Percentiles rank a stretch among this genome's conserved stretches.
Conservation (phyloP, 2,329 filamentous ascomycete genomes). For the Pseudogymnoascus sp. region DNA sequence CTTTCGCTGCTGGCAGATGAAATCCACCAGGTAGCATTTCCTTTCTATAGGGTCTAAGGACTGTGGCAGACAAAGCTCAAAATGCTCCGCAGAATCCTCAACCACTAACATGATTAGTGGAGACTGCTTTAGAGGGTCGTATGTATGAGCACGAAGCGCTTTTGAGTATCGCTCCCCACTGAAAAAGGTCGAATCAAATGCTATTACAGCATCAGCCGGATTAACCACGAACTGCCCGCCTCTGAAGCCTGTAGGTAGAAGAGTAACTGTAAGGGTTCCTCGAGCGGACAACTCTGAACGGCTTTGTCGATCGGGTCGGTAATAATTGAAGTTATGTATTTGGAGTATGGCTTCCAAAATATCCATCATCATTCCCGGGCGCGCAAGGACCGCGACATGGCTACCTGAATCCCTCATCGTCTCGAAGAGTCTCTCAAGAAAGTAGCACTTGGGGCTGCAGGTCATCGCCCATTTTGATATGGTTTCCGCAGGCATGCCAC, state of each 20-base stretch:
- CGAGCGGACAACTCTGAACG: slow-evolving; percentile 24
- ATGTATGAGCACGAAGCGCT: slow-evolving; percentile 7
- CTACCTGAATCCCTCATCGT: slow-evolving; percentile 36
- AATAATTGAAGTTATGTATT: slow-evolving; percentile 31
- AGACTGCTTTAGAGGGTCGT: slow-evolving; percentile 12
- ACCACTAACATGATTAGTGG: slow-evolving; percentile 23
- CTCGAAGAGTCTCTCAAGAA: slow-evolving; percentile 48
- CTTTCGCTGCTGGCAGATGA: slow-evolving; percentile 19
- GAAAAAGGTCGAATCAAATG: slow-evolving; percentile 13
- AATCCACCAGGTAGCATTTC: slow-evolving; percentile 21
- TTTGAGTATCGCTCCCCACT: slow-evolving; percentile 5
- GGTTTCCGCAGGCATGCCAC: slow-evolving; percentile 35
- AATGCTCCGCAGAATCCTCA: slow-evolving; percentile 26
- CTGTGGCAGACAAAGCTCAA: slow-evolving; percentile 23
- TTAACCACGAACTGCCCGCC: slow-evolving; percentile 11
- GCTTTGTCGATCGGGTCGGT: slow-evolving; percentile 21
- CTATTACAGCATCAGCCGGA: slow-evolving; percentile 15
- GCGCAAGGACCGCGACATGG: slow-evolving; percentile 47
- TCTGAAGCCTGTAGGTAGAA: slow-evolving; percentile 21
- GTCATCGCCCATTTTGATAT: slow-evolving; percentile 46
- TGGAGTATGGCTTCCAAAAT: slow-evolving; percentile 45
- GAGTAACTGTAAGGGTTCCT: slow-evolving; percentile 18
- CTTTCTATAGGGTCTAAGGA: slow-evolving; percentile 16
- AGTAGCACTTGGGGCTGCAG: slow-evolving; percentile 54
- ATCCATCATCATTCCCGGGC: slow-evolving; percentile 42